These are phyloP conservation scores for Vaucheria bursata DNA, from an alignment of 352 stramenopile genomes.

Conservation along the genomic window DNA sequence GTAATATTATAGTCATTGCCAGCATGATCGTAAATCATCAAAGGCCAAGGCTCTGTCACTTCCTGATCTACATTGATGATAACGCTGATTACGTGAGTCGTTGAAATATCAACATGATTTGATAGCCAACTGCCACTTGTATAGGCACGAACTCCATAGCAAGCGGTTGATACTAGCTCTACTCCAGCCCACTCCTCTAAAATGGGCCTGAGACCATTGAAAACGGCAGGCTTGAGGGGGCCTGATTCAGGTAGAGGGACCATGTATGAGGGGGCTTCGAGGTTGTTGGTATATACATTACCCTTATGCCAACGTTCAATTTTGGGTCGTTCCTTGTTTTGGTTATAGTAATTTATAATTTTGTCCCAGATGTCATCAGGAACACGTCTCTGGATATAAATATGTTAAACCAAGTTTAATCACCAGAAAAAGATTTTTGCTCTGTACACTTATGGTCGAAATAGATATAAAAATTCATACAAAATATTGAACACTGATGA, in stretches of 20 bases:
- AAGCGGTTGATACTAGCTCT: conserved; percentile 59
- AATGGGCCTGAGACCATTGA: conserved; percentile 31
- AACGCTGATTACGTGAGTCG: conserved; percentile 51
- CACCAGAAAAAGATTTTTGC: too few species aligned
- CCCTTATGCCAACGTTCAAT: conserved; percentile 27
- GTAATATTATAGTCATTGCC: too few species aligned
- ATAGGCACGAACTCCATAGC: conserved; percentile 58
- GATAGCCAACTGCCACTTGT: conserved; percentile 47
- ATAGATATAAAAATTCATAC: too few species aligned
- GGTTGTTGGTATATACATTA: conserved; percentile 48
- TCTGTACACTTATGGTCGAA: too few species aligned
- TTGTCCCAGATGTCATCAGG: conserved; percentile 43
- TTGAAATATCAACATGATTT: conserved; percentile 49
- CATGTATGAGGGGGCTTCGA: conserved; percentile 48
- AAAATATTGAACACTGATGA: too few species aligned
- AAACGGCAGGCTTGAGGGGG: conserved; percentile 30
- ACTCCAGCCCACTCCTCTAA: conserved; percentile 48
- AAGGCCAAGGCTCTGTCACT: too few species aligned
- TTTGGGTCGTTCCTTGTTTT: conserved; percentile 43
- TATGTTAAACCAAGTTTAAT: too few species aligned
- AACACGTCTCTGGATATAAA: conserved; percentile 11
- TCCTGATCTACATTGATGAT: conserved; percentile 56
- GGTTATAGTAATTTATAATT: conserved; percentile 40
- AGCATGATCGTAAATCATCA: too few species aligned
- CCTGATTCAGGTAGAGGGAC: conserved; percentile 36